Percentiles rank a stretch among this genome's conserved stretches.
phyloP scores from a whole-genome alignment of 2,329 filamentous ascomycete species.

The Stagonosporopsis tanaceti region DNA sequence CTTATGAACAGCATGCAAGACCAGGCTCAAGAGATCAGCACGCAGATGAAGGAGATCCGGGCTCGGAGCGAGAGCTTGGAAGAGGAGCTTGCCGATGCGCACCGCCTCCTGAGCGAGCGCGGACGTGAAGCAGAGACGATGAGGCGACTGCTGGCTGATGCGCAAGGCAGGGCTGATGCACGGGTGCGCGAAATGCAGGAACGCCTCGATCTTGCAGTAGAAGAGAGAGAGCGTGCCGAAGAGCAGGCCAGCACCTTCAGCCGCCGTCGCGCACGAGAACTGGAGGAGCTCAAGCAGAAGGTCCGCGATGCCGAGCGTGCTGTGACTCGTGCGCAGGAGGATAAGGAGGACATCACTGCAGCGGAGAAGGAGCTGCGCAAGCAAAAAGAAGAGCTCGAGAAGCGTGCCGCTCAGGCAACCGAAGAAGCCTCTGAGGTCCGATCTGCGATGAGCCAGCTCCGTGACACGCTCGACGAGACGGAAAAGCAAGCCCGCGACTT shows the following conservation, averaged over 20 bases:
- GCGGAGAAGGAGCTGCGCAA: slow-evolving; percentile 77
- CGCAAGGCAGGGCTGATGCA: slow-evolving; percentile 80
- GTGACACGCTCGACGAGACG: slow-evolving; percentile 82
- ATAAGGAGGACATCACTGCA: slow-evolving; percentile 79
- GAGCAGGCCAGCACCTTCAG: slow-evolving; percentile 84
- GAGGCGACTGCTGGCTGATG: slow-evolving; percentile 85
- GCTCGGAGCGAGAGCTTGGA: slow-evolving; percentile 85
- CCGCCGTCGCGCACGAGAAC: slow-evolving; percentile 78
- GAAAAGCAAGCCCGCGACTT: slow-evolving; percentile 84
- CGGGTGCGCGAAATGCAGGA: slow-evolving; percentile 89
- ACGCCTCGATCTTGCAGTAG: slow-evolving; percentile 86
- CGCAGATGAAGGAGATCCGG: slow-evolving; percentile 89
- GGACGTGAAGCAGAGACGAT: slow-evolving; percentile 94
- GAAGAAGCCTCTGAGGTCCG: slow-evolving; percentile 80
- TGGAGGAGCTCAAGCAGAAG: slow-evolving; percentile 83
- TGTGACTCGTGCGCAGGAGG: slow-evolving; percentile 72
- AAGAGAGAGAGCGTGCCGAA: slow-evolving; percentile 91
- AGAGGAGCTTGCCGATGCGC: slow-evolving; percentile 89
- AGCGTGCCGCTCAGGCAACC: slow-evolving; percentile 70
- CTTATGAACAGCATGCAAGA: slow-evolving; percentile 92
- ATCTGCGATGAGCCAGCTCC: slow-evolving; percentile 77
- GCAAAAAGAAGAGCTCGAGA: slow-evolving; percentile 78
- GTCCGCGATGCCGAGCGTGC: slow-evolving; percentile 83
- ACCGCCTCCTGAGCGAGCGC: slow-evolving; percentile 84
- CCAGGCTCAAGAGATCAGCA: slow-evolving; percentile 84